These are phyloP conservation scores for Panicum hallii DNA, from an alignment of 202 grass and related monocot species.

Conservation along the genomic window DNA sequence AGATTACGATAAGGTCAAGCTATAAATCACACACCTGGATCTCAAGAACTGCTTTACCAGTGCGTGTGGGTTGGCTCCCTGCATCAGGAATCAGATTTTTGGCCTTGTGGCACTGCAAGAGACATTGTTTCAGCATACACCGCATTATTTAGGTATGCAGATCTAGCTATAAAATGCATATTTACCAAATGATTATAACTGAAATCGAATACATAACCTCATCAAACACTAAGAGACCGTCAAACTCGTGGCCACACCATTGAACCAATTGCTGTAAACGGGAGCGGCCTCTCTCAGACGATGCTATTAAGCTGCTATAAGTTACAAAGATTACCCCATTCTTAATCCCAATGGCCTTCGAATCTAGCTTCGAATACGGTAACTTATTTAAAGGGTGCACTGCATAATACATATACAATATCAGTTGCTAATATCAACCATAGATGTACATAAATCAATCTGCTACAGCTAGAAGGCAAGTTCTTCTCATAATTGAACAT, in stretches of 20 bases:
- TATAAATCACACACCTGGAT: slow-evolving; percentile 70
- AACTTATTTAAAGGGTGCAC: slow-evolving; percentile 98
- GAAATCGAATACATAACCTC: slow-evolving; percentile 67
- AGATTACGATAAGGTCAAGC: slow-evolving; percentile 26
- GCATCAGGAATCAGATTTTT: slow-evolving; percentile 98
- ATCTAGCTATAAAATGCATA: slow-evolving; percentile 33
- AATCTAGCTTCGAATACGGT: slow-evolving; percentile 97
- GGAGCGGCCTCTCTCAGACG: slow-evolving; percentile 94
- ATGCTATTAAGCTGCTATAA: slow-evolving; percentile 98
- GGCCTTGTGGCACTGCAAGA: slow-evolving; percentile 95
- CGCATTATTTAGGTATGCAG: slow-evolving; percentile 33
- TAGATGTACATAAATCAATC: slow-evolving; percentile 35
- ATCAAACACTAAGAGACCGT: slow-evolving; percentile 93
- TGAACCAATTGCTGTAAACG: slow-evolving; percentile 97
- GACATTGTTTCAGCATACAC: slow-evolving; percentile 39
- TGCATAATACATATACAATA: slow-evolving; percentile 65
- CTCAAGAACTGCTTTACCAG: slow-evolving; percentile 92
- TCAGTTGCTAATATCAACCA: slow-evolving; percentile 33
- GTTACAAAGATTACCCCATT: slow-evolving; percentile 96
- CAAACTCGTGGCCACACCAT: slow-evolving; percentile 90
- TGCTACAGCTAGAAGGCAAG: slow-evolving; percentile 26
- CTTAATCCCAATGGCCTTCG: slow-evolving; percentile 95
- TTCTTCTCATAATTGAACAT: slow-evolving; percentile 17
- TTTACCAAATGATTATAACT: slow-evolving; percentile 5
- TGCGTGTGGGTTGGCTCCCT: slow-evolving; percentile 93